Base-by-base conservation (phyloP, 1,139 yeast species). In the Magnusiomyces magnusii region DNA sequence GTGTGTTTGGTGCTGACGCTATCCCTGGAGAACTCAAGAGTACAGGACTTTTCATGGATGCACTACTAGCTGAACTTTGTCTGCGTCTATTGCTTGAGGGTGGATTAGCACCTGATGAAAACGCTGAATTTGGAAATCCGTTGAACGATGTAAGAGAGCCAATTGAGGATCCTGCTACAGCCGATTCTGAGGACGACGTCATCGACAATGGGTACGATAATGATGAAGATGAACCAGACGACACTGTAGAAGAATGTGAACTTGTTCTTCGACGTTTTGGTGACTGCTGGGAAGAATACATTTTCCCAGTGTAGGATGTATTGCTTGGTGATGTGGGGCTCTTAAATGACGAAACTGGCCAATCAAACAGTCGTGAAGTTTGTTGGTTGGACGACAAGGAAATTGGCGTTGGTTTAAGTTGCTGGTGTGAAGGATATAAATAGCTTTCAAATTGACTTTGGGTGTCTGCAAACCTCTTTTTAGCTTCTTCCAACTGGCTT, bases 181-280 rank as follows among this genome's bases (percentile, higher is more conserved):
- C 5, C 2, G 49, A 44, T 7, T 44, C 49, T 5, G 24, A 19
- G 5, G 49, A 44, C 9, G 49, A 44, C 5, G 49, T 19, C 13
- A 27, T 21, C 5, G 53, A 50, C 23, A 19, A 15, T 15, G 53
- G 39, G 25, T 28, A 50, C 41, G 53, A 50, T 2, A 34, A 13
- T 2, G 39, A 50, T 2, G 53, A 50, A n/a, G 53, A 47, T 2
- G 53, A n/a, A 17, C 23, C 23, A 2, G 41, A 15, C 13, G 51
- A 47, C 3, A 47, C 10, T 3, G 53, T 19, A 15, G 53, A 28
- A n/a, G 39, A 28, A 17, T 50, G 53, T 3, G 53, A 50, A 17
- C 53, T 50, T 13, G 53, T 50, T 28, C 53, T 28, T 13, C 53
- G 39, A 21, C 53, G 53, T 41, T 50, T 50, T 7, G 53, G 53